These are phyloP conservation scores for Yamadazyma sp. DNA, from an alignment of 805 yeast species.

Conservation along the genomic window DNA sequence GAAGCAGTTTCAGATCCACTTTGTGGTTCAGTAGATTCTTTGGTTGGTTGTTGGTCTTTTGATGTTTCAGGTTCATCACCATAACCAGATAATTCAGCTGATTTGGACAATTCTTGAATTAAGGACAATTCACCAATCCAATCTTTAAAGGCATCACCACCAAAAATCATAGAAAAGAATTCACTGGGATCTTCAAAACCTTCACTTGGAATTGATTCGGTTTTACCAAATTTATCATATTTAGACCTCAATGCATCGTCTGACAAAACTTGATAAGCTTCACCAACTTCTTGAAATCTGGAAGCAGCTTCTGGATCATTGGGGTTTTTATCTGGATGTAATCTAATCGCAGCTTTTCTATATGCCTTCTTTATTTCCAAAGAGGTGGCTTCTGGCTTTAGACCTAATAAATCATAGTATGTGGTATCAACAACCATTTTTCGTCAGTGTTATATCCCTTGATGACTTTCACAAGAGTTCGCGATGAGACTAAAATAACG, in stretches of 20 bases:
- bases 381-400: slow-evolving; percentile 35
- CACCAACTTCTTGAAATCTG: slow-evolving; percentile 47
- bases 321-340: slow-evolving; percentile 48
- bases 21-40: not conserved
- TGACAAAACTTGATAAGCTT: slow-evolving; percentile 77
- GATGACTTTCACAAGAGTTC: too few relatives aligned
- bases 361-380: slow-evolving; percentile 45
- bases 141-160: slow-evolving; percentile 74
- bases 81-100: slow-evolving; percentile 41
- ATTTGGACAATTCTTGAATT: slow-evolving; percentile 37
- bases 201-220: slow-evolving; percentile 56
- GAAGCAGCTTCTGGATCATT: slow-evolving; percentile 44
- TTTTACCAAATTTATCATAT: slow-evolving; percentile 75
- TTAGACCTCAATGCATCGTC: slow-evolving; percentile 60
- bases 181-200: slow-evolving; percentile 83
- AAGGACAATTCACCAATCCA: slow-evolving; percentile 82
- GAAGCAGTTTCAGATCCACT: not conserved
- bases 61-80: slow-evolving; percentile 22
- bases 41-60: slow-evolving; percentile 9
- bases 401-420: slow-evolving; percentile 37
- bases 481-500: too few relatives aligned
- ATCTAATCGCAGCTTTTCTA: slow-evolving; percentile 41
- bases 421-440: slow-evolving; percentile 46
- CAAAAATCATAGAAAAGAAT: slow-evolving; percentile 78
- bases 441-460: too few relatives aligned